Base-by-base conservation (phyloP, 2,329 filamentous ascomycete species). In the Claviceps cyperi region DNA sequence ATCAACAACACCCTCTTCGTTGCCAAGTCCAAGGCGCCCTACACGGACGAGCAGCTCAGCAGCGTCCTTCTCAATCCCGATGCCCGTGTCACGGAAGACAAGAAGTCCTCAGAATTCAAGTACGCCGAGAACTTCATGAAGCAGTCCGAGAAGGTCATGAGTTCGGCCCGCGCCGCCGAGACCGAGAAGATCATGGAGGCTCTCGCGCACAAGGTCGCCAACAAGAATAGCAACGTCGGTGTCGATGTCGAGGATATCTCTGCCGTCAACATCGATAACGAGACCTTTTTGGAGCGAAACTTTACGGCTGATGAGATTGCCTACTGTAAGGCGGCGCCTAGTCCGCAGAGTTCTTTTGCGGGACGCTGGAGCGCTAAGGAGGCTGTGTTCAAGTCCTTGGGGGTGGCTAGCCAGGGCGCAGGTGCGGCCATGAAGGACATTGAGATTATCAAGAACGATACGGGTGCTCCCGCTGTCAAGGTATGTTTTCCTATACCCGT, bases 1-100 rank as follows among this genome's bases (percentile, higher is more conserved):
- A 90, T 97, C 77, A 96, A 94, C 77, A 97, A 98, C 76, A 87
- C 82, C 56, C 78, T 98, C 68, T 98, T 98, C 70, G 89, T 94
- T 55, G 90, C 94, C 67, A 98, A 98, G 81, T 78, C 78, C 63
- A 83, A 90, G 66, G 77, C 90, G 43, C 94, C 92, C 43, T 98
- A 97, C 72, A 82, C 81, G 44, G 88, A 96, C 50, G 82, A 86
- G 51, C 86, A 92, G 71, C 84, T 94, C 70, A 79, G 80, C 67
- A 79, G 83, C 56, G 84, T 98, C 57, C 89, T 97, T 69, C 80
- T 98, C 57, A 95, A 98, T 76, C 92, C 94, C 5, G 81, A 89
- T 53, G 88, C 89, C 51, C 88, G 92, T 55, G 91, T 96, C 35
- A 73, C 77, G 1, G 69, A 83, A 54, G 86, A 97, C 72, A 90